These are phyloP conservation scores for Phaeotremella fagi DNA, from an alignment of 768 basidiomycete species.

Conservation along the genomic window DNA sequence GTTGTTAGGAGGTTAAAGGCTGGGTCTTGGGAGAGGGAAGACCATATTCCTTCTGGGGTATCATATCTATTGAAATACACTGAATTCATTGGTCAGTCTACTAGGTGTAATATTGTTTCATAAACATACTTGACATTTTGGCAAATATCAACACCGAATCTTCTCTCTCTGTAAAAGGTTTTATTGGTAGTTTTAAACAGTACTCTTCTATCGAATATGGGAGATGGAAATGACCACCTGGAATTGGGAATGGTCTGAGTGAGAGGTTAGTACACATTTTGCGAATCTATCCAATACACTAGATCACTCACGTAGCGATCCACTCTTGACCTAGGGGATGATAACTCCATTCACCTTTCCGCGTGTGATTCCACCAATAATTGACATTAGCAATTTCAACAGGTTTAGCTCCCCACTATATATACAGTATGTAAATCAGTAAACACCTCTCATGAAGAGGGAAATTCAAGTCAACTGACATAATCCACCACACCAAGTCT, in stretches of 20 bases:
- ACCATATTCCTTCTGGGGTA: constrained; percentile 29
- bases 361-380: constrained; percentile 34
- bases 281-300: too few species aligned
- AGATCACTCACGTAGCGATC: constrained; percentile 42
- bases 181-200: constrained; percentile 30
- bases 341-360: constrained; percentile 35
- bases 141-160: constrained; percentile 38
- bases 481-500: constrained; percentile 38
- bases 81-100: constrained; percentile 7
- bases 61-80: constrained; percentile 37
- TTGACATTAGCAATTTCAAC: constrained; percentile 24
- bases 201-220: constrained; percentile 44
- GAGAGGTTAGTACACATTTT: neutral
- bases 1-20: constrained; percentile 29
- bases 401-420: constrained; percentile 42
- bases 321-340: constrained; percentile 43
- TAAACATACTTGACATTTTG: constrained; percentile 33
- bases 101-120: neutral
- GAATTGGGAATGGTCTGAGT: constrained; percentile 38
- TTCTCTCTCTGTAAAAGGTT: constrained; percentile 21
- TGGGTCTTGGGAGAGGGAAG: constrained; percentile 15
- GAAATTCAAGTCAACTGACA: constrained; percentile 21
- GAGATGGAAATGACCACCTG: constrained; percentile 35
- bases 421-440: too few species aligned
- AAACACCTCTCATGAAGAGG: constrained; percentile 9